phyloP scores from a whole-genome alignment of 1,139 yeast species.

The Tardiomyces depauwii region DNA sequence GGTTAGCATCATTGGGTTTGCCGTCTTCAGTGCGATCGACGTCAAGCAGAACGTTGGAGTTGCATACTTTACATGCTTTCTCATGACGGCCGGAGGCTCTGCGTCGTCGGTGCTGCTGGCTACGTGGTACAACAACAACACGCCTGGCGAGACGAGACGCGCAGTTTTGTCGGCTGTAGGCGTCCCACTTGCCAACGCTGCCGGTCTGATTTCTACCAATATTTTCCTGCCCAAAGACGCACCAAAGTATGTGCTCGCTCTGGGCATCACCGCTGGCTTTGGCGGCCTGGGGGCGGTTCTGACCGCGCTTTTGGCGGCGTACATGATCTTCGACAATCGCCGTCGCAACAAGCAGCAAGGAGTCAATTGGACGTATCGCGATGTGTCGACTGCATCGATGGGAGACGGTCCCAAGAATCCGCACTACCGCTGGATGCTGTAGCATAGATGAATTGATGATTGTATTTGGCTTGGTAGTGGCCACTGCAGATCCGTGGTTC shows the following conservation, averaged over 20 bases:
- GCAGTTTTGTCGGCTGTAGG: conserved; percentile 69
- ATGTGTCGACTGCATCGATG: conserved; percentile 35
- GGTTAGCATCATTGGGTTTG: conserved; percentile 34
- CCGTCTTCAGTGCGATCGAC: conserved; percentile 36
- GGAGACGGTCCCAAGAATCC: conserved; percentile 37
- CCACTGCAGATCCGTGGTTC: too few species aligned
- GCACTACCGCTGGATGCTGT: conserved; percentile 40
- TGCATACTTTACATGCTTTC: conserved; percentile 44
- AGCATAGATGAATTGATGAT: neutral
- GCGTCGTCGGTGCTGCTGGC: conserved; percentile 38
- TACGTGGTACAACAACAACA: conserved; percentile 42
- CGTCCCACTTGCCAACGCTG: conserved; percentile 74
- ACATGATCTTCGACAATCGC: conserved; percentile 29
- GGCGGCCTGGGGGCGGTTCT: conserved; percentile 30
- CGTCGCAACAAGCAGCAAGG: conserved; percentile 34
- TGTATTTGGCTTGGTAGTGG: too few species aligned
- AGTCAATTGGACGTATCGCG: conserved; percentile 31
- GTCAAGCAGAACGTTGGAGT: conserved; percentile 29
- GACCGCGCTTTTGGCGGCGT: conserved; percentile 22
- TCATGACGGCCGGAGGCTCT: conserved; percentile 42
- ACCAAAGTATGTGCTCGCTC: conserved; percentile 45
- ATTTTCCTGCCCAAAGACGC: conserved; percentile 47
- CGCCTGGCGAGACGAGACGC: conserved; percentile 38
- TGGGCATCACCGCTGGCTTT: conserved; percentile 37
- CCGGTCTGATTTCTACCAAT: conserved; percentile 66